Percentiles rank a stretch among this genome's conserved stretches.
Conservation (phyloP, 108 stramenopile genomes). For the Skeletonema menzelii region DNA sequence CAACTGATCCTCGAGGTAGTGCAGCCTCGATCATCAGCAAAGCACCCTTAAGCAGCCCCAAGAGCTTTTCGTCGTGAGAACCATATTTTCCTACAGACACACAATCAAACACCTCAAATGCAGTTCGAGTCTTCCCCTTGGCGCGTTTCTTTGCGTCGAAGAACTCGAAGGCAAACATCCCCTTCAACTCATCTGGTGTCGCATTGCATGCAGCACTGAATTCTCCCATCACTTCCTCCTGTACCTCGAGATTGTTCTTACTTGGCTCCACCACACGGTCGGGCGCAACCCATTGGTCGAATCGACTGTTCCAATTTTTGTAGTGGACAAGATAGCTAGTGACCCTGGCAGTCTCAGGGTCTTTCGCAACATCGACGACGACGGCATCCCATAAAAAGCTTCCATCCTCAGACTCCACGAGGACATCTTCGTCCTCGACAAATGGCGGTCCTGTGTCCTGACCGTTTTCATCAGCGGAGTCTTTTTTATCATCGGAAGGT, state of each 20-base stretch:
- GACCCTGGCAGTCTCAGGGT: constrained; percentile 40
- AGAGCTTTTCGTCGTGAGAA: constrained; percentile 59
- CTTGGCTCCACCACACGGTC: constrained; percentile 70
- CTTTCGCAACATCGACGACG: constrained; percentile 56
- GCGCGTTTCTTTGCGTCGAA: constrained; percentile 60
- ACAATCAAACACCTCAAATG: constrained; percentile 59
- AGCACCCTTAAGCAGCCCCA: constrained; percentile 68
- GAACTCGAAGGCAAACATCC: constrained; percentile 56
- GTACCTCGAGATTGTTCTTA: constrained; percentile 56
- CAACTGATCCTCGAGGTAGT: constrained; percentile 72
- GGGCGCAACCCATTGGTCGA: constrained; percentile 81
- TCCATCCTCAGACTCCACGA: constrained; percentile 71
- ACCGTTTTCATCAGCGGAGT: constrained; percentile 15
- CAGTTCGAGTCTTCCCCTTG: constrained; percentile 43
- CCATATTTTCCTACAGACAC: constrained; percentile 28
- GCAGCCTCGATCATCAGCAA: constrained; percentile 83
- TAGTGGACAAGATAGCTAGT: constrained; percentile 75
- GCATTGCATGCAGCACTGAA: constrained; percentile 13
- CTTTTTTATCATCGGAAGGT: constrained; percentile 12
- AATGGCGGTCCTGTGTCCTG: constrained; percentile 40
- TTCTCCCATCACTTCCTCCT: constrained; percentile 66
- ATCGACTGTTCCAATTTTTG: constrained; percentile 81
- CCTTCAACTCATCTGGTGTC: constrained; percentile 50
- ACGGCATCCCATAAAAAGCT: constrained; percentile 72
- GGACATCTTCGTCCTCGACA: constrained; percentile 66